Evolutionary conservation across 2,329 filamentous ascomycete genomes (phyloP).

Genomic region (Colletotrichum tropicale): DNA sequence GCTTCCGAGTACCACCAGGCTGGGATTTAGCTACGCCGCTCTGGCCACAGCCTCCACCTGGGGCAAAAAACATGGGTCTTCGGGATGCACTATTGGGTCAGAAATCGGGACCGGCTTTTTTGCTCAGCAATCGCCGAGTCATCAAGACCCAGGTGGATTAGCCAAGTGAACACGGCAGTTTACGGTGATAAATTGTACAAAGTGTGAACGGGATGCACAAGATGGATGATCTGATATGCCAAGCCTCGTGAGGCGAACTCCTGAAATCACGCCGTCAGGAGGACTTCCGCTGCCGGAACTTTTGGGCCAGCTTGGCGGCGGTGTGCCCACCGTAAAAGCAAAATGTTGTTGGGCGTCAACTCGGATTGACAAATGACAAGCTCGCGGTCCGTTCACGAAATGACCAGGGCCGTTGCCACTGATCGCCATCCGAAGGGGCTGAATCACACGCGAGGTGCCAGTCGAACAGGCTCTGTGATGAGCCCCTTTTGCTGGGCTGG

Average conservation of each 20-base stretch:
- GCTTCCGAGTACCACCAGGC: not conserved
- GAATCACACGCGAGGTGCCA: not conserved
- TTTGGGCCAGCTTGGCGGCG: not conserved
- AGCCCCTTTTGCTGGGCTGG: not conserved
- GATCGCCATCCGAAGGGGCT: conserved; percentile 1
- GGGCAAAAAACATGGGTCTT: not conserved
- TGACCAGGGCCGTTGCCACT: not conserved
- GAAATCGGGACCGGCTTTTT: not conserved
- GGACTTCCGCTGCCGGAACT: conserved; percentile 13
- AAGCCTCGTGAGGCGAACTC: not conserved
- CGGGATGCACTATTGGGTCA: not conserved
- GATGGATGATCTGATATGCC: not conserved
- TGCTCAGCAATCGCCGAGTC: not conserved
- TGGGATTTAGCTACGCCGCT: not conserved
- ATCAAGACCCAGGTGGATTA: rapidly evolving
- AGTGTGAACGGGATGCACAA: not conserved
- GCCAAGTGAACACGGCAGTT: not conserved
- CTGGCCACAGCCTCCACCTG: not conserved
- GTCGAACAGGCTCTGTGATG: not conserved
- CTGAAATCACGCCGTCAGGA: not conserved
- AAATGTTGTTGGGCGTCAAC: not conserved
- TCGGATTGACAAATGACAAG: conserved; percentile 12
- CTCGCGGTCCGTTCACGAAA: not conserved
- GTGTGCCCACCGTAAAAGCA: not conserved
- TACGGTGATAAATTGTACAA: not conserved